These are phyloP conservation scores for Verticillium alfalfae DNA, from an alignment of 2,329 filamentous ascomycete genomes.

Conservation along the genomic window DNA sequence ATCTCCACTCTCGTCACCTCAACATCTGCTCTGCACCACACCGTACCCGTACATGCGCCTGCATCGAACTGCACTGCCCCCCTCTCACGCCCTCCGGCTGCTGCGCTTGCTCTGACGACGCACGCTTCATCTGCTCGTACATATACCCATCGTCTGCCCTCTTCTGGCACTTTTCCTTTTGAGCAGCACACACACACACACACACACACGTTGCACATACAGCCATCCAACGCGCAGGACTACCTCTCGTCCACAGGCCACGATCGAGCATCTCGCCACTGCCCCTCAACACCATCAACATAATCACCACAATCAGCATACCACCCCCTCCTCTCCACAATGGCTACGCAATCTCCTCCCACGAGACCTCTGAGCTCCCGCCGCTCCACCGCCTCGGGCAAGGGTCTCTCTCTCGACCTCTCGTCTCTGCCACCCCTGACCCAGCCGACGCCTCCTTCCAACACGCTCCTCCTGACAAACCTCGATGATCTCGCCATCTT, in stretches of 20 bases:
- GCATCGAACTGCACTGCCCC: not conserved
- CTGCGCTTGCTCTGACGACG: not conserved
- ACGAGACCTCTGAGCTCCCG: slow-evolving; percentile 24
- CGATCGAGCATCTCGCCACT: not conserved
- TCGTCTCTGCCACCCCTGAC: slow-evolving; percentile 64
- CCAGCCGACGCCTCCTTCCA: slow-evolving; percentile 70
- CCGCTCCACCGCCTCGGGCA: slow-evolving; percentile 36
- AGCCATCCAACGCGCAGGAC: too few relatives aligned
- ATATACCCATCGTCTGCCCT: not conserved
- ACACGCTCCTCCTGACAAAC: slow-evolving; percentile 82
- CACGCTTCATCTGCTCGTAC: not conserved
- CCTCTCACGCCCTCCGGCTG: not conserved
- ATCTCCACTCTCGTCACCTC: not conserved
- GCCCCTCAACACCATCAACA: not conserved
- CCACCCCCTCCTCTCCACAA: not conserved
- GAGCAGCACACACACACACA: not conserved
- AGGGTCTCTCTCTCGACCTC: slow-evolving; percentile 65
- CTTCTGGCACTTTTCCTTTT: not conserved
- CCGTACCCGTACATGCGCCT: not conserved
- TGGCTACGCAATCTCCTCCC: slow-evolving; percentile 15
- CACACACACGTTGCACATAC: not conserved
- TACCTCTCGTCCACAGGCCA: not conserved
- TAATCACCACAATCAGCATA: not conserved
- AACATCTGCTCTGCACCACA: not conserved
- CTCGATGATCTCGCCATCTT: slow-evolving; percentile 70